Evolutionary conservation across 352 stramenopile species (phyloP).

Genomic region (Phytophthora europaea): DNA sequence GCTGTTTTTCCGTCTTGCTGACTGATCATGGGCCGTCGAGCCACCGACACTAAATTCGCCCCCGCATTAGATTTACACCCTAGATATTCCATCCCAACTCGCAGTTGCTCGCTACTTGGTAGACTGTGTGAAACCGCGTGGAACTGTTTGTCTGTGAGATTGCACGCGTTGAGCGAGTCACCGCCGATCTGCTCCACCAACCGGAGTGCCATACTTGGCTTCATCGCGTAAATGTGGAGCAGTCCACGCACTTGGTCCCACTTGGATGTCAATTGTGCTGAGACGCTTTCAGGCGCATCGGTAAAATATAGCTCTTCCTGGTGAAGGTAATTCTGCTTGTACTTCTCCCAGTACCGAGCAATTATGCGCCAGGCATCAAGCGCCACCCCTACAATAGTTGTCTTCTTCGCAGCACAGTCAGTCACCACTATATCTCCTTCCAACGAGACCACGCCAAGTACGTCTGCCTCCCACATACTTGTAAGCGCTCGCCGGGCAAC

Average conservation of each 20-base stretch:
- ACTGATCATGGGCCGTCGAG: slow-evolving; percentile 54
- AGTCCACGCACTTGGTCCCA: slow-evolving; percentile 48
- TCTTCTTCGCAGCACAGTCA: slow-evolving; percentile 50
- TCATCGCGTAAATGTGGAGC: slow-evolving; percentile 69
- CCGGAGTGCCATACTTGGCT: slow-evolving; percentile 43
- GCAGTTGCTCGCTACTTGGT: slow-evolving; percentile 38
- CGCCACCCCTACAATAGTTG: slow-evolving; percentile 50
- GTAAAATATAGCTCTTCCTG: slow-evolving; percentile 69
- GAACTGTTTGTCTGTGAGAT: slow-evolving; percentile 42
- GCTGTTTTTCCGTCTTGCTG: slow-evolving; percentile 74
- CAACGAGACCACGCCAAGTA: slow-evolving; percentile 22
- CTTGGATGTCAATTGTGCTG: slow-evolving; percentile 26
- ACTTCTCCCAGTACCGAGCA: slow-evolving; percentile 63
- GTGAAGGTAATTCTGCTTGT: slow-evolving; percentile 76
- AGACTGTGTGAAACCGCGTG: slow-evolving; percentile 27
- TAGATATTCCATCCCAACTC: slow-evolving; percentile 54
- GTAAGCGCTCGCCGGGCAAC: slow-evolving; percentile 67
- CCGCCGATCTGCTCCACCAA: slow-evolving; percentile 35
- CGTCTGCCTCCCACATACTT: slow-evolving; percentile 60
- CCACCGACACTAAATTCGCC: background rate
- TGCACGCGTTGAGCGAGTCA: slow-evolving; percentile 4
- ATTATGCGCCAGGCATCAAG: slow-evolving; percentile 72
- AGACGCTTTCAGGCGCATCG: slow-evolving; percentile 23
- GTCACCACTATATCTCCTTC: slow-evolving; percentile 50
- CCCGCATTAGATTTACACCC: background rate